These are phyloP conservation scores for Scleromitrula shiraiana DNA, from an alignment of 2,329 filamentous ascomycete species.

Conservation along the genomic window DNA sequence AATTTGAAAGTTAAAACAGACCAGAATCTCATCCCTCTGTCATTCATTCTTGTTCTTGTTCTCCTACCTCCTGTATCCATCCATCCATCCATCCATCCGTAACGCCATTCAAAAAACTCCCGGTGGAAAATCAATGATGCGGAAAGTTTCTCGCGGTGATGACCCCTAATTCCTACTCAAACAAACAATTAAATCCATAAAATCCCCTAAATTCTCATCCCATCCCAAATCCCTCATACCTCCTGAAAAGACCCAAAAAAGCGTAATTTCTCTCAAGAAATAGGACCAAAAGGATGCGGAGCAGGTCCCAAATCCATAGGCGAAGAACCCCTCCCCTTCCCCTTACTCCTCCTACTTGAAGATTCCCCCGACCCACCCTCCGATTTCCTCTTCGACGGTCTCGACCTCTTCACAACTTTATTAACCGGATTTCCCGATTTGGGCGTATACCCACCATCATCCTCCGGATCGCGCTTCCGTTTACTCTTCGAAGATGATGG, in stretches of 20 bases:
- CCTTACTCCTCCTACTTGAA: conserved; percentile 9
- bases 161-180: no score
- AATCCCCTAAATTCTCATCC: neutral
- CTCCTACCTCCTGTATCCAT: no score
- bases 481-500: conserved; percentile 30
- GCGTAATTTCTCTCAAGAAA: neutral
- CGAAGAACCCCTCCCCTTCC: conserved; percentile 5
- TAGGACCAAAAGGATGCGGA: conserved; percentile 8
- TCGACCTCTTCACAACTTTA: conserved; percentile 24
- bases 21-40: neutral
- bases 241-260: neutral
- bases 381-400: conserved; percentile 22
- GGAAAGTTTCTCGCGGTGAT: no score
- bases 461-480: conserved; percentile 42
- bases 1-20: neutral
- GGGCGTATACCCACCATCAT: conserved; percentile 47
- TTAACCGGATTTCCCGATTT: conserved; percentile 38
- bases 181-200: no score
- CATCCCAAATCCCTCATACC: neutral
- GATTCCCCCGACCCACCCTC: conserved; percentile 6
- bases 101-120: no score
- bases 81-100: neutral
- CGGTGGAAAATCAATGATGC: no score
- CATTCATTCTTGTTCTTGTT: no score
- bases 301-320: neutral